Conservation (phyloP, 306 rosid genomes). For the peach (Prunus persica) region DNA sequence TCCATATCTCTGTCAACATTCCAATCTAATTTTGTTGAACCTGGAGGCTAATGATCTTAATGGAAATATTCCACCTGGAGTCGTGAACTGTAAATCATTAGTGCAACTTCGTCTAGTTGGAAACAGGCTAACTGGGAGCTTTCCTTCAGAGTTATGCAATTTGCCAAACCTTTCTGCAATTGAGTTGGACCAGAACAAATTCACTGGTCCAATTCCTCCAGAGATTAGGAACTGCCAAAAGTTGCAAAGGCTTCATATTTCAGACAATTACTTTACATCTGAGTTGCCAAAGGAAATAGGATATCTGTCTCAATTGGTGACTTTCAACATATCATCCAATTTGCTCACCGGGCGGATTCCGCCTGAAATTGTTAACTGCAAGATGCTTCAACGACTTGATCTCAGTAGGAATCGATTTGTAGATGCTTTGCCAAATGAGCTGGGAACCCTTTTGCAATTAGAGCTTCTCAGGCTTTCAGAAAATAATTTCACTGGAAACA, state of each 20-base stretch:
- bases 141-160: slow-evolving; percentile 74
- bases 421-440: slow-evolving; percentile 61
- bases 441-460: slow-evolving; percentile 77
- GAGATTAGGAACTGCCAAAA: slow-evolving; percentile 55
- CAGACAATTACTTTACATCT: slow-evolving; percentile 64
- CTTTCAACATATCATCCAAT: slow-evolving; percentile 82
- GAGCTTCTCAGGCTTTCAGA: slow-evolving; percentile 80
- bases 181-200: slow-evolving; percentile 71
- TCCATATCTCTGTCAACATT: slow-evolving; percentile 63
- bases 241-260: slow-evolving; percentile 89
- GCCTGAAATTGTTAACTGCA: slow-evolving; percentile 55
- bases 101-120: slow-evolving; percentile 62
- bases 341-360: slow-evolving; percentile 64
- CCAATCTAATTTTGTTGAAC: slow-evolving; percentile 63
- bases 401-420: slow-evolving; percentile 65
- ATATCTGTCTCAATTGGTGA: slow-evolving; percentile 72
- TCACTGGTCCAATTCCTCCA: slow-evolving; percentile 73
- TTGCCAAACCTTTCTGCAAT: slow-evolving; percentile 65
- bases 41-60: slow-evolving; percentile 54
- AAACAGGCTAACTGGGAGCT: slow-evolving; percentile 70
- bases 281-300: slow-evolving; percentile 86
- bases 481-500: slow-evolving; percentile 63
- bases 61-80: slow-evolving; percentile 66
- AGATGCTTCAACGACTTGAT: slow-evolving; percentile 86
- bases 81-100: slow-evolving; percentile 61